Conservation (phyloP, 2,329 filamentous ascomycete species). For the Arthrinium phaeospermum region DNA sequence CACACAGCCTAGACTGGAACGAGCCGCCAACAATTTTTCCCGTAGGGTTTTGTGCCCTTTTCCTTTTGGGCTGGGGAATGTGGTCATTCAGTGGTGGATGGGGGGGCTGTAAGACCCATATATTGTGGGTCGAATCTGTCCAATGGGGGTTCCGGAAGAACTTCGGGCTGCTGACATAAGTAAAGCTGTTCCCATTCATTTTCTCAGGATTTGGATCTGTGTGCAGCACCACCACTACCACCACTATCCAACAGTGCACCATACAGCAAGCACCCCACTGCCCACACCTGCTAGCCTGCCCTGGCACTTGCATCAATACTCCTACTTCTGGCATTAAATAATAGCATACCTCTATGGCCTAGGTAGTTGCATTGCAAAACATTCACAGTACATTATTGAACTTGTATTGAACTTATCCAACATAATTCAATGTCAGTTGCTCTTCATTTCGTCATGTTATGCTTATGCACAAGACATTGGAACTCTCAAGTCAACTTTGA, state of each 20-base stretch:
- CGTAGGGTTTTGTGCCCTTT: slow-evolving; percentile 20
- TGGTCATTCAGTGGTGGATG: slow-evolving; percentile 1
- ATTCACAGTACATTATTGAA: no score
- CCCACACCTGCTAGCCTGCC: no score
- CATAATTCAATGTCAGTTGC: not conserved
- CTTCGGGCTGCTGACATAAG: slow-evolving; percentile 1
- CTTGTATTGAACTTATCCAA: not conserved
- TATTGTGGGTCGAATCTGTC: not conserved
- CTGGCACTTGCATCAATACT: no score
- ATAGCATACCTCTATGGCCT: no score
- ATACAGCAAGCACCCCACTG: no score
- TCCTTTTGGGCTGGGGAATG: slow-evolving; percentile 4
- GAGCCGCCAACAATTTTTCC: slow-evolving; percentile 14
- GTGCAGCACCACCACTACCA: no score
- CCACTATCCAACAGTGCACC: no score
- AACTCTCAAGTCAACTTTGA: no score
- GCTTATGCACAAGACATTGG: not conserved
- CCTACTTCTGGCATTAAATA: no score
- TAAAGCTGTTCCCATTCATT: not conserved
- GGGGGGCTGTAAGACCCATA: not conserved
- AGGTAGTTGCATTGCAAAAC: no score
- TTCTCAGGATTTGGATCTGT: not conserved
- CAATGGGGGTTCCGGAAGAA: not conserved
- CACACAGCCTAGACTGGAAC: slow-evolving; percentile 23
- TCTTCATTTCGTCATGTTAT: not conserved